phyloP scores from a whole-genome alignment of 83 land plant genomes.

The Picea engelmannii region DNA sequence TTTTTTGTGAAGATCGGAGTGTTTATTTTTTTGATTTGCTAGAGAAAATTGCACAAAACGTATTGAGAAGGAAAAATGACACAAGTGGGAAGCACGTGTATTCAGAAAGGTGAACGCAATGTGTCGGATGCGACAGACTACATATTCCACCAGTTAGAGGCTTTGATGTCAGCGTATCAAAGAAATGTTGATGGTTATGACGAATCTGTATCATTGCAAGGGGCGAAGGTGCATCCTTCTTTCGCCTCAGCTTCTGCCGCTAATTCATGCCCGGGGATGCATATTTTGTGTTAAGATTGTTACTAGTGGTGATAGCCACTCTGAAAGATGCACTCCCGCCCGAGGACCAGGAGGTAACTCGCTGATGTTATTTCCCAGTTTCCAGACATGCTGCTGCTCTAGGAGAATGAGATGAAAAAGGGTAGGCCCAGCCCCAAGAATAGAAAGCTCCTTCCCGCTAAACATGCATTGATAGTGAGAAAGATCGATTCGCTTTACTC shows the following conservation, averaged over 20 bases:
- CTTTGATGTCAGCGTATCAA: no score
- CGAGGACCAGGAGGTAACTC: conserved; percentile 49
- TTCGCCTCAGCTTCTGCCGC: not conserved
- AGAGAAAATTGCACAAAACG: no score
- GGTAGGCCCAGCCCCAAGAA: not conserved
- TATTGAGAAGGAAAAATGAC: no score
- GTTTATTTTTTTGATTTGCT: no score
- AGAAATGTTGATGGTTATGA: no score
- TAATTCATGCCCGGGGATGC: not conserved
- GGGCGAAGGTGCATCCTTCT: not conserved
- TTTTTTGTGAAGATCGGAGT: no score
- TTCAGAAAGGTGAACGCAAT: no score
- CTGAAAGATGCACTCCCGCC: conserved; percentile 31
- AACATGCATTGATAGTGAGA: no score
- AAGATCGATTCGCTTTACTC: no score
- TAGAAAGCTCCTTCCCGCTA: not conserved
- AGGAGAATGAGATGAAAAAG: not conserved
- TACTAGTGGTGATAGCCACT: not conserved
- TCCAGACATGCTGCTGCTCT: not conserved
- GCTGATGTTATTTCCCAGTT: conserved; percentile 45
- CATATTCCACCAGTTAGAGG: no score
- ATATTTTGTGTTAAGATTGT: not conserved
- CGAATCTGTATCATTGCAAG: not conserved
- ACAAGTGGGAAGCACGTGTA: no score
- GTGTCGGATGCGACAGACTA: no score